phyloP scores from a whole-genome alignment of 2,329 filamentous ascomycete genomes.

The Colletotrichum sublineola region DNA sequence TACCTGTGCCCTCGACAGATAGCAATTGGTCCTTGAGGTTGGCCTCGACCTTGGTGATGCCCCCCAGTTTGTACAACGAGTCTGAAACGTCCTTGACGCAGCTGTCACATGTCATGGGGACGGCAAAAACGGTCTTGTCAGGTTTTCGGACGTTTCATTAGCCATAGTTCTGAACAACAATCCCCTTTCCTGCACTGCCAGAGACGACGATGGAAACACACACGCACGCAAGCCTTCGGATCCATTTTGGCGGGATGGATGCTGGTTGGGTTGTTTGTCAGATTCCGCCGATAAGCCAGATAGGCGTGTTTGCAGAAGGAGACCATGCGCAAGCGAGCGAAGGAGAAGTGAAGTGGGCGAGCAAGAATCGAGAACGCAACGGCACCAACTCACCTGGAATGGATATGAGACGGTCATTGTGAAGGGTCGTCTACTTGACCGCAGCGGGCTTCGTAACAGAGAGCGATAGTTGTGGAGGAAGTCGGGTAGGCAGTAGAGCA shows the following conservation, averaged over 20 bases:
- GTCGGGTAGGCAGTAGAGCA: conserved; percentile 40
- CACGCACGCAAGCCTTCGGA: background rate
- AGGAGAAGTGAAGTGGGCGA: conserved; percentile 15
- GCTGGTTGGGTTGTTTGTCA: background rate
- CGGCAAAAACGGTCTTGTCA: conserved; percentile 88
- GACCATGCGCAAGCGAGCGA: conserved; percentile 7
- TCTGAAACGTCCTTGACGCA: conserved; percentile 90
- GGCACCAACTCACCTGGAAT: conserved; percentile 44
- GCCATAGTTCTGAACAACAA: conserved; percentile 37
- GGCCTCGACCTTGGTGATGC: conserved; percentile 86
- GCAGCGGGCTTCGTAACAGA: conserved; percentile 32
- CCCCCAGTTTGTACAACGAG: conserved; percentile 80
- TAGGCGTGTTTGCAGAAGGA: background rate
- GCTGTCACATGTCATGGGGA: conserved; percentile 90
- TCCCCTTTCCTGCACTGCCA: background rate
- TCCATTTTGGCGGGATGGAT: background rate
- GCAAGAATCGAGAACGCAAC: background rate
- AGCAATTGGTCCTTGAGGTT: conserved; percentile 87
- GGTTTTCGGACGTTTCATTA: conserved; percentile 54
- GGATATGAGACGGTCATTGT: conserved; percentile 46
- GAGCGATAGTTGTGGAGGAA: conserved; percentile 42
- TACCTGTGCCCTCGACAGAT: conserved; percentile 85
- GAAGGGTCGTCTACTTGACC: conserved; percentile 33
- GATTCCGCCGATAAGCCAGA: background rate
- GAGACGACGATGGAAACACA: background rate